These are phyloP conservation scores for Epichloe hybrida DNA, from an alignment of 2,329 filamentous ascomycete species.

Conservation along the genomic window DNA sequence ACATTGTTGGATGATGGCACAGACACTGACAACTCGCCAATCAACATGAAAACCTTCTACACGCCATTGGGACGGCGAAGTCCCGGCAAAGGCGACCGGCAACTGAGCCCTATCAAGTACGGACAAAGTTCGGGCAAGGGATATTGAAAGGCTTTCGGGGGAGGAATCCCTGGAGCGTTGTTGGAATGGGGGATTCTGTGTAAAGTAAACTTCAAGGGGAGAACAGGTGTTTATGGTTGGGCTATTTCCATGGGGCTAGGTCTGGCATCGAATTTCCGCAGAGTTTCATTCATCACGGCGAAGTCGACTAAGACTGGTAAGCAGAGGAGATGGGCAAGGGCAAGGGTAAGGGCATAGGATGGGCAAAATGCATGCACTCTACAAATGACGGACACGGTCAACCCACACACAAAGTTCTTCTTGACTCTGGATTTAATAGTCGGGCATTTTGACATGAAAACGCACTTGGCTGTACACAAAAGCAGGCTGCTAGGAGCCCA, in stretches of 20 bases:
- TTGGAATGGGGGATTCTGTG: background rate
- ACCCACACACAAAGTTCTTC: background rate
- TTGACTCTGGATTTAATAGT: background rate
- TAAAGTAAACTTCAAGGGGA: background rate
- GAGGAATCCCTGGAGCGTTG: background rate
- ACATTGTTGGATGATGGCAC: slow-evolving; percentile 31
- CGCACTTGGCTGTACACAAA: no score
- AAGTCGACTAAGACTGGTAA: background rate
- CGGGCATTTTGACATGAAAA: no score
- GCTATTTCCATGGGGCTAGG: background rate
- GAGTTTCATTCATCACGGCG: background rate
- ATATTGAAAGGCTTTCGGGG: slow-evolving; percentile 5
- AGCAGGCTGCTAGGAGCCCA: no score
- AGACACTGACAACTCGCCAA: slow-evolving; percentile 38
- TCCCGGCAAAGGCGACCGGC: slow-evolving; percentile 36
- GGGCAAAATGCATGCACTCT: background rate
- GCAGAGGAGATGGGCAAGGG: background rate
- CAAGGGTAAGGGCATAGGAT: background rate
- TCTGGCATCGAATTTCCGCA: background rate
- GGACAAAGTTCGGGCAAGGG: slow-evolving; percentile 25
- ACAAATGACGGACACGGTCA: background rate
- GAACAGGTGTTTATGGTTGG: background rate
- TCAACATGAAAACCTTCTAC: slow-evolving; percentile 27
- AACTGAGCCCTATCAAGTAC: slow-evolving; percentile 34
- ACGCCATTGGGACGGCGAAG: slow-evolving; percentile 34